Percentiles rank a stretch among this genome's conserved stretches.
Conservation (phyloP, 257 asterid species). For the Penstemon barbatus region DNA sequence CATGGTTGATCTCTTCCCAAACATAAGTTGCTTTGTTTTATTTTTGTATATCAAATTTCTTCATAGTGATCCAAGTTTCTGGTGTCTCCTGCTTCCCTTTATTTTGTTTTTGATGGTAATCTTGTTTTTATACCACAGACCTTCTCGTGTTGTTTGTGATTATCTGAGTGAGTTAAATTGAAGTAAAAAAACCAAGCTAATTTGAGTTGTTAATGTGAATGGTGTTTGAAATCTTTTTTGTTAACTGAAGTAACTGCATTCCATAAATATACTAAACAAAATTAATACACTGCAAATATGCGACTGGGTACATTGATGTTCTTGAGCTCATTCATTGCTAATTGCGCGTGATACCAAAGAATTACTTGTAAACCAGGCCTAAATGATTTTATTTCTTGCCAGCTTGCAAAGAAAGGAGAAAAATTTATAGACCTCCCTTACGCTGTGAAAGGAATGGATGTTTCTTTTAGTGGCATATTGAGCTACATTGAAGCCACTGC, state of each 20-base stretch:
- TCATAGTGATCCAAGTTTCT: no score
- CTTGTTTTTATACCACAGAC: no score
- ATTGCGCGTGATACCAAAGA: conserved; percentile 12
- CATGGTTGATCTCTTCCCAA: no score
- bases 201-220: neutral
- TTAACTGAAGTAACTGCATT: neutral
- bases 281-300: neutral
- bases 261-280: neutral
- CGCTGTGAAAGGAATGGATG: conserved; percentile 98
- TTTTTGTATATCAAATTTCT: no score
- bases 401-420: conserved; percentile 96
- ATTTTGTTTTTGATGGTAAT: no score
- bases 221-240: neutral
- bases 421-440: conserved; percentile 90
- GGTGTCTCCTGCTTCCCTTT: no score
- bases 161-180: no score
- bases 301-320: neutral
- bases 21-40: no score
- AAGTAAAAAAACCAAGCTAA: neutral
- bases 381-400: conserved; percentile 28
- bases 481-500: conserved; percentile 91
- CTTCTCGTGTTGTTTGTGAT: no score
- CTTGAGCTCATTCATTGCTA: neutral
- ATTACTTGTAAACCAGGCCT: neutral
- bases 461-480: conserved; percentile 93